Percentiles rank a stretch among this genome's conserved stretches.
Conservation (phyloP, 192 early-diverging fungal species). For the Backusella sp. region DNA sequence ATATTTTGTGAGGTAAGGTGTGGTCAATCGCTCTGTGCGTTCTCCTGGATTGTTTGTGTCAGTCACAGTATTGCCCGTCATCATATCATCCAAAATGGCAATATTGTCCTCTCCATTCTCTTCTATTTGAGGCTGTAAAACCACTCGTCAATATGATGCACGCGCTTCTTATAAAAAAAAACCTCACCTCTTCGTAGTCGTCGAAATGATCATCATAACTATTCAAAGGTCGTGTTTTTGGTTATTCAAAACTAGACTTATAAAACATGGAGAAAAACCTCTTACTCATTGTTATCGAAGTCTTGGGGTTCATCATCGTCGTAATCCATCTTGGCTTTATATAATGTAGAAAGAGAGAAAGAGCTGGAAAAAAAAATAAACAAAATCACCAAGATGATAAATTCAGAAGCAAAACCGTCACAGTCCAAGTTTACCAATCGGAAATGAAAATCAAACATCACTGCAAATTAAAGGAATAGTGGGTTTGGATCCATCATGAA, state of each 20-base stretch:
- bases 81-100: conserved; percentile 10
- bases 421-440: too few relatives aligned
- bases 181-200: neutral
- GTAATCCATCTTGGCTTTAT: conserved; percentile 11
- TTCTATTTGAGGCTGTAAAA: neutral
- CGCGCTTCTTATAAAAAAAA: too few relatives aligned
- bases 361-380: neutral
- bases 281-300: conserved; percentile 11
- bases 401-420: neutral
- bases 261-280: neutral
- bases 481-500: too few relatives aligned
- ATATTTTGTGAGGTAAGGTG: conserved; percentile 99
- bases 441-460: too few relatives aligned
- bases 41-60: neutral
- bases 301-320: conserved; percentile 14
- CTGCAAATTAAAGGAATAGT: too few relatives aligned
- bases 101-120: neutral
- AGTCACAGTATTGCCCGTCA: neutral
- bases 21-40: conserved; percentile 83
- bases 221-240: neutral
- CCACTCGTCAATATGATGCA: too few relatives aligned
- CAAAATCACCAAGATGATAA: neutral
- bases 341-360: neutral
- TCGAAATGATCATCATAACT: conserved; percentile 5
- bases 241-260: too few relatives aligned